phyloP scores from a whole-genome alignment of 192 early-diverging fungal genomes.

The Chytriomyces confervae region DNA sequence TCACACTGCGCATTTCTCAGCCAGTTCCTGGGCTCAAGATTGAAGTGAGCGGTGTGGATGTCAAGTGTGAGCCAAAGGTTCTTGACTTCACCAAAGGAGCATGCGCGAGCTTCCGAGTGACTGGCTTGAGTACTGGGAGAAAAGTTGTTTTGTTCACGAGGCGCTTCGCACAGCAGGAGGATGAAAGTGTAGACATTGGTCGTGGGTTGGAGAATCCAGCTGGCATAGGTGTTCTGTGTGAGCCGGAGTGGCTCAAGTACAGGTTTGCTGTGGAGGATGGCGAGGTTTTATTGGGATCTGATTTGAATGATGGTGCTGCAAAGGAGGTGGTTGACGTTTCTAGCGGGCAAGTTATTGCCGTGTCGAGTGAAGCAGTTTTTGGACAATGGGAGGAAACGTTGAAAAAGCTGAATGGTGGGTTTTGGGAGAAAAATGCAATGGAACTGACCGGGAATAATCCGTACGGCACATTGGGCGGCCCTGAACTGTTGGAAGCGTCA shows the following conservation, averaged over 20 bases:
- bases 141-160: slow-evolving; percentile 19
- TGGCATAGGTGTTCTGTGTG: slow-evolving; percentile 26
- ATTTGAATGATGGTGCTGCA: neutral
- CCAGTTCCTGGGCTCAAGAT: slow-evolving; percentile 5
- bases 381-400: slow-evolving; percentile 3
- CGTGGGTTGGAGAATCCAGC: slow-evolving; percentile 13
- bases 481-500: neutral
- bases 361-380: slow-evolving; percentile 10
- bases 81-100: neutral
- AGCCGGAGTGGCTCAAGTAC: slow-evolving; percentile 28
- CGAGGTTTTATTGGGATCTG: neutral
- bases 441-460: slow-evolving; percentile 22
- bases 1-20: neutral
- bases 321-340: neutral
- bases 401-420: neutral
- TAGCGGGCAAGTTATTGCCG: slow-evolving; percentile 10
- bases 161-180: neutral
- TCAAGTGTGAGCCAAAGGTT: slow-evolving; percentile 9
- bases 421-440: slow-evolving; percentile 4
- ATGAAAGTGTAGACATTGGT: neutral
- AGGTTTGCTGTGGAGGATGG: slow-evolving; percentile 31
- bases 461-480: slow-evolving; percentile 1
- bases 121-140: neutral
- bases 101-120: slow-evolving; percentile 7
- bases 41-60: slow-evolving; percentile 14